Conservation (phyloP, 2,329 filamentous ascomycete genomes). For the Trichoderma sp. region DNA sequence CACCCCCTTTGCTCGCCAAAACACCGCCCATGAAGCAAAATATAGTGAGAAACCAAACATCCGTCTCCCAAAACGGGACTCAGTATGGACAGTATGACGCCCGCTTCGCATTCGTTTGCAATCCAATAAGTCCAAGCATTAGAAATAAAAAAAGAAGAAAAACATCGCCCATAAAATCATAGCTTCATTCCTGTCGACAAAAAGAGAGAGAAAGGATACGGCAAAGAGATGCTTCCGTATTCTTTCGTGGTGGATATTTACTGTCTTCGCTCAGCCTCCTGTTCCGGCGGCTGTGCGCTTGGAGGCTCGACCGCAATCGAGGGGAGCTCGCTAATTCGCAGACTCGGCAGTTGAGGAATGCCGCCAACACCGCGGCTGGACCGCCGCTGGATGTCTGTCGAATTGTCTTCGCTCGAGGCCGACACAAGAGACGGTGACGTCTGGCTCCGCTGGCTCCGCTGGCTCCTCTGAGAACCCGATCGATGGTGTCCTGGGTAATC, state of each 20-base stretch:
- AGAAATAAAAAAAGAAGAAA: not conserved
- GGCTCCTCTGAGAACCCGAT: constrained; percentile 27
- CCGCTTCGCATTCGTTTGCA: constrained; percentile 11
- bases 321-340: constrained; percentile 49
- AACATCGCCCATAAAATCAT: constrained; percentile 14
- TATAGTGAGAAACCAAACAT: not conserved
- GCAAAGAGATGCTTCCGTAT: not conserved
- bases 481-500: constrained; percentile 45
- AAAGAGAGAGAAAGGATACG: not conserved
- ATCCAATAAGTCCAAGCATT: not conserved
- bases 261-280: constrained; percentile 1
- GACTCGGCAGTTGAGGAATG: constrained; percentile 49
- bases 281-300: constrained; percentile 1
- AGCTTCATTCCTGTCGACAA: constrained; percentile 3
- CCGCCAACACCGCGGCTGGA: constrained; percentile 36
- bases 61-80: not conserved
- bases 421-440: not conserved
- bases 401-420: constrained; percentile 1
- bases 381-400: not conserved
- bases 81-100: not conserved
- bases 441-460: not conserved
- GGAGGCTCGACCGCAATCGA: constrained; percentile 41
- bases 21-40: constrained; percentile 7
- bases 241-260: not conserved
- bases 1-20: constrained; percentile 1